Conservation (phyloP, 148 eudicot species). For the Fallopia convolvulus region DNA sequence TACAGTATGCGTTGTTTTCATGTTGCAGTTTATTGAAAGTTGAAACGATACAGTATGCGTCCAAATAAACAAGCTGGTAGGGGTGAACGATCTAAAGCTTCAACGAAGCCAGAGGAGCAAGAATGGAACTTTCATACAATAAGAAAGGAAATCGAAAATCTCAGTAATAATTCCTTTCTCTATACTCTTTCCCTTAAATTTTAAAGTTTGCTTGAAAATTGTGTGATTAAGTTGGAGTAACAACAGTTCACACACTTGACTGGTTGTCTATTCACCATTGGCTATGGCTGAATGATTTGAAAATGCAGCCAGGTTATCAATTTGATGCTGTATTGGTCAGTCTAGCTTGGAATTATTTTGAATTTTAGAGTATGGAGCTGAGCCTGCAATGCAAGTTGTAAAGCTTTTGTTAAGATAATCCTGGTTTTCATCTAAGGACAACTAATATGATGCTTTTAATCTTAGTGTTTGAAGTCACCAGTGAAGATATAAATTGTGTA, state of each 20-base stretch:
- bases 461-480: background rate
- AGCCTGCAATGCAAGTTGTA: background rate
- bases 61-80: slow-evolving; percentile 27
- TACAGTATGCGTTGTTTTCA: slow-evolving; percentile 15
- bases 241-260: background rate
- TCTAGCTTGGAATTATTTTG: background rate
- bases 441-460: background rate
- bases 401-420: background rate
- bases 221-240: background rate
- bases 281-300: background rate
- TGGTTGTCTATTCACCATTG: background rate
- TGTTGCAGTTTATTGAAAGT: background rate
- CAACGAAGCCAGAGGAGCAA: slow-evolving; percentile 35
- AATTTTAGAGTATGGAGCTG: background rate
- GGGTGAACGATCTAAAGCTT: slow-evolving; percentile 16
- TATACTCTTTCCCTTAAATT: background rate
- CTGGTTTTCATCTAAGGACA: background rate
- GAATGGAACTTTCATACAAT: slow-evolving; percentile 53
- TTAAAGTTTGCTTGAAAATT: background rate
- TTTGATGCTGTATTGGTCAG: background rate
- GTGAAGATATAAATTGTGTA: background rate
- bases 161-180: slow-evolving; percentile 29
- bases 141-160: slow-evolving; percentile 57
- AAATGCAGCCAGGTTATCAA: background rate
- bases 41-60: slow-evolving; percentile 14